Evolutionary conservation across 192 early-diverging fungal species (phyloP).

Genomic region (Coemansia sp.): DNA sequence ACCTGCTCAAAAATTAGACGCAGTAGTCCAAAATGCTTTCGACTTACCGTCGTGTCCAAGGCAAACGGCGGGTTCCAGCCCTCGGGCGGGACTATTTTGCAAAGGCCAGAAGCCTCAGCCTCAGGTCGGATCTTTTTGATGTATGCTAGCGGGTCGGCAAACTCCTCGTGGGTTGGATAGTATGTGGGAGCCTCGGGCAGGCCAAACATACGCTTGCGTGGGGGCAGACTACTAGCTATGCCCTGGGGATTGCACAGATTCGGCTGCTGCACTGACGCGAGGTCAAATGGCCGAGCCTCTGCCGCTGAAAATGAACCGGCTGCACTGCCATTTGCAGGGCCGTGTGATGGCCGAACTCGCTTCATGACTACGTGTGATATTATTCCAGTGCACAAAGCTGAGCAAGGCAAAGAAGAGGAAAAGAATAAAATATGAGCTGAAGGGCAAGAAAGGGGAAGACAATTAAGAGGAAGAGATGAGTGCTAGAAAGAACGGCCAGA

Average conservation of each 20-base stretch:
- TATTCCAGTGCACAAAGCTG: not conserved
- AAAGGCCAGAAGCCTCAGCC: constrained; percentile 80
- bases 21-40: constrained; percentile 8
- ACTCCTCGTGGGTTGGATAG: constrained; percentile 79
- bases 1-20: not conserved
- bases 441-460: not conserved
- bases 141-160: constrained; percentile 77
- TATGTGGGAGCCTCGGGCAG: constrained; percentile 72
- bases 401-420: not conserved
- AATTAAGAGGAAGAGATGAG: too few species aligned
- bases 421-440: not conserved
- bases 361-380: constrained; percentile 23
- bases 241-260: constrained; percentile 28
- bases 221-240: constrained; percentile 17
- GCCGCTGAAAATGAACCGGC: not conserved
- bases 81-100: constrained; percentile 89
- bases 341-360: constrained; percentile 36
- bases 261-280: constrained; percentile 24
- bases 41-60: constrained; percentile 66
- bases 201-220: constrained; percentile 62
- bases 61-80: constrained; percentile 83
- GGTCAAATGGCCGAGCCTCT: constrained; percentile 24
- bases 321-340: not conserved
- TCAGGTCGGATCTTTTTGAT: constrained; percentile 74
- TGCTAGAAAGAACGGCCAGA: too few species aligned